Conservation (phyloP, 768 basidiomycete species). For the Paxillus rubicundulus region DNA sequence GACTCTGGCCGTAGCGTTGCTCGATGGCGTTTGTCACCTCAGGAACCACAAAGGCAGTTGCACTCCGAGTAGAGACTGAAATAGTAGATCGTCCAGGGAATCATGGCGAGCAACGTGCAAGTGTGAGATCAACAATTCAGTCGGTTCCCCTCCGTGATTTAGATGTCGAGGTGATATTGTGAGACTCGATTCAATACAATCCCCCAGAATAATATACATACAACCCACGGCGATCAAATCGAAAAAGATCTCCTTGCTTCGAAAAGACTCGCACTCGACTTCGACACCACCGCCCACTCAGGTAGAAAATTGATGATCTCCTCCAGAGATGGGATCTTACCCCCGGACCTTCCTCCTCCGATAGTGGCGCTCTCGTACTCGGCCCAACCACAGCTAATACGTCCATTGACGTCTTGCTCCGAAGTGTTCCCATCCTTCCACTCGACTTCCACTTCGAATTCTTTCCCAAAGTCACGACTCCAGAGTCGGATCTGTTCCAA, state of each 20-base stretch:
- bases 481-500: constrained; percentile 48
- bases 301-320: constrained; percentile 65
- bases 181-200: neutral
- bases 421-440: constrained; percentile 35
- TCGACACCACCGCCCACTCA: constrained; percentile 63
- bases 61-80: no score
- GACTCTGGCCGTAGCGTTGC: no score
- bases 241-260: constrained; percentile 39
- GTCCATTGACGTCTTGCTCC: constrained; percentile 34
- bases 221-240: constrained; percentile 12
- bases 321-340: constrained; percentile 66
- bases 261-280: constrained; percentile 54
- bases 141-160: neutral
- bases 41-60: no score
- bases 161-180: neutral
- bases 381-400: constrained; percentile 63
- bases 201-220: neutral
- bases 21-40: no score
- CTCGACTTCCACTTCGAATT: constrained; percentile 51
- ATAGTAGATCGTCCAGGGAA: no score
- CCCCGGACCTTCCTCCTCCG: constrained; percentile 39
- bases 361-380: constrained; percentile 60
- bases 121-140: no score
- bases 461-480: constrained; percentile 57
- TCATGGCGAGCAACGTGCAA: no score